Evolutionary conservation across 2,329 filamentous ascomycete species (phyloP).

Genomic region (Colletotrichum sp.): DNA sequence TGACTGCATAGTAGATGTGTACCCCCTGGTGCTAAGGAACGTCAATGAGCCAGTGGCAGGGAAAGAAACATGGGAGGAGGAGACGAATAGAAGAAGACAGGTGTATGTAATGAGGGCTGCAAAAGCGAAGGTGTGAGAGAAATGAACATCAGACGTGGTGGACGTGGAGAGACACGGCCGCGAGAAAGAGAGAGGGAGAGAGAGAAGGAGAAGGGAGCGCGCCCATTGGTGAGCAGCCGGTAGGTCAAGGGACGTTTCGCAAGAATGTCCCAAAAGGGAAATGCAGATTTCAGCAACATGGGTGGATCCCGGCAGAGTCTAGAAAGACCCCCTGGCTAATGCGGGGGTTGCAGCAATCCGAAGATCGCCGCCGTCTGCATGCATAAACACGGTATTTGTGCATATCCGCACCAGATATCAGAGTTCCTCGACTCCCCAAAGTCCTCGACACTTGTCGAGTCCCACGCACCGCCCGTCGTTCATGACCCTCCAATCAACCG

Average conservation of each 20-base stretch:
- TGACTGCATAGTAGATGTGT: not conserved
- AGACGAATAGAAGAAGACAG: not conserved
- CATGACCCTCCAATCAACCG: not conserved
- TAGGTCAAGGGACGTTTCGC: constrained; percentile 23
- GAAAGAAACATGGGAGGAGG: not conserved
- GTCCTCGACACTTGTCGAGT: not conserved
- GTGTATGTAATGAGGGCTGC: not conserved
- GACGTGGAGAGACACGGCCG: not conserved
- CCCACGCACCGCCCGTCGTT: not conserved
- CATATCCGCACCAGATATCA: not conserved
- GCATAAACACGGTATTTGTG: not conserved
- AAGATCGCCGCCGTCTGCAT: constrained; percentile 13
- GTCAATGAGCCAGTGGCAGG: not conserved
- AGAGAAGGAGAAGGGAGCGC: not conserved
- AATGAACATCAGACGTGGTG: not conserved
- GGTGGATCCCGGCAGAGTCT: constrained; percentile 12
- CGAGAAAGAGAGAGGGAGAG: not conserved
- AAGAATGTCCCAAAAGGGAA: constrained; percentile 27
- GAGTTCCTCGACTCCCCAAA: not conserved
- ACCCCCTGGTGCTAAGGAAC: not conserved
- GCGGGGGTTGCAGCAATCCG: constrained; percentile 16
- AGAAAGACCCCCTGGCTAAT: constrained; percentile 7
- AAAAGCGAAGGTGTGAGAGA: not conserved
- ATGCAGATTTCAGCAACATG: constrained; percentile 4
- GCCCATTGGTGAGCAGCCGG: not conserved